Evolutionary conservation across 2,329 filamentous ascomycete species (phyloP), one percentile per base, ranked within the genome.

Genomic region (Chaetomium olivaceum): DNA sequence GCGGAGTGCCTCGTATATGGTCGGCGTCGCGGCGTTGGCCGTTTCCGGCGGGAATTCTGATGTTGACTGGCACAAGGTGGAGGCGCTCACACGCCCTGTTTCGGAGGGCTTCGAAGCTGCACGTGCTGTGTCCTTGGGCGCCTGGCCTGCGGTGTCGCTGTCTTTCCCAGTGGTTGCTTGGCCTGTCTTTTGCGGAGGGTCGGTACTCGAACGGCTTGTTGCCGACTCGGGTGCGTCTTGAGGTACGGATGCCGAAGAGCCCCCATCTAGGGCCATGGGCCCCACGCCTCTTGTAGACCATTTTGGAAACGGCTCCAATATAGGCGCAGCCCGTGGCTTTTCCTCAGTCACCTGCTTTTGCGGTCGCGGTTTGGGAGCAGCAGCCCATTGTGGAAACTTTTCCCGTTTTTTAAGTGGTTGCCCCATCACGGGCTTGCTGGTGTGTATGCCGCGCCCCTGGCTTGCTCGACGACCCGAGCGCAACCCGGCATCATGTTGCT

Each of bases 1-100:
- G 19, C 80, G 80, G 16, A 89, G 73, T 3, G 78, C 74, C n/a
- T 81, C 80, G 68, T 86, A 83, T 16, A 87, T 76, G n/a, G 74
- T 77, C 31, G 73, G 65, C 58, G 75, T 75, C 23, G 46, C 4
- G 1, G 43, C 52, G 23, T 33, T 14, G 25, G 21, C 16, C 21
- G 43, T 55, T 23, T 61, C 48, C 4, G 31, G 58, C 11, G 58
- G 58, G 11, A 60, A 36, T 0, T 36, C n/a, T 21, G n/a, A 21
- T 7, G n/a, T 11, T 12, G 58, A 52, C 9, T 9, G 48, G 21
- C 14, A 23, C 6, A 61, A 6, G 12, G 46, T n/a, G 6, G 12
- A 21, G n/a, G 48, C 46, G 14, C 8, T 25, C 12, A 31, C 12
- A 21, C 48, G 27, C 9, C 4, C 19, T 39, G 12, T 36, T 21